phyloP scores from a whole-genome alignment of 192 early-diverging fungal genomes.

The Lunasporangiospora selenospora region DNA sequence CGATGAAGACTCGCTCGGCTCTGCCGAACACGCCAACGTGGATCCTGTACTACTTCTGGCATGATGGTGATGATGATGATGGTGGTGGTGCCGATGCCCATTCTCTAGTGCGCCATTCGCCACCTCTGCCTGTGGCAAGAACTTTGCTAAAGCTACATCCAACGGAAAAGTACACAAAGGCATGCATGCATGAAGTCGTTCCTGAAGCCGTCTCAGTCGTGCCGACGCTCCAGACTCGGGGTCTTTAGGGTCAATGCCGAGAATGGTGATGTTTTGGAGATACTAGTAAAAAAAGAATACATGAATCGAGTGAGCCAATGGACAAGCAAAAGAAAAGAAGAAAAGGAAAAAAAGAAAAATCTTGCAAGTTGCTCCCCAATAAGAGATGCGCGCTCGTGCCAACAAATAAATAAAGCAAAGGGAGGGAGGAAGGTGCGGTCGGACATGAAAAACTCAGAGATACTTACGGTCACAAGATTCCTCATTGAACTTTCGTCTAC shows the following conservation, averaged over 20 bases:
- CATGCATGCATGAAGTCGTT: background rate
- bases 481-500: background rate
- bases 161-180: too few relatives aligned
- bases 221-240: background rate
- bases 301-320: too few relatives aligned
- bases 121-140: too few relatives aligned
- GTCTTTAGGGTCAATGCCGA: background rate
- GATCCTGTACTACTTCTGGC: background rate
- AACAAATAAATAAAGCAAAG: background rate
- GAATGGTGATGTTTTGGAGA: constrained; percentile 6
- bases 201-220: background rate
- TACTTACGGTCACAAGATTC: constrained; percentile 8
- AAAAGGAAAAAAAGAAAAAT: background rate
- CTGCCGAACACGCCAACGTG: constrained; percentile 1
- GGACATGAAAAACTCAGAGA: too few relatives aligned
- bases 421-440: too few relatives aligned
- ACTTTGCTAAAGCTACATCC: too few relatives aligned
- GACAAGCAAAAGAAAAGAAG: too few relatives aligned
- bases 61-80: too few relatives aligned
- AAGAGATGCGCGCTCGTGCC: too few relatives aligned
- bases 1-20: background rate
- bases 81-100: too few relatives aligned
- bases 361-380: background rate
- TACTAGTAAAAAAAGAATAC: too few relatives aligned
- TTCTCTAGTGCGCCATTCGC: too few relatives aligned